These are phyloP conservation scores for Leccinum uliginosum DNA, from an alignment of 768 basidiomycete genomes.

Conservation along the genomic window DNA sequence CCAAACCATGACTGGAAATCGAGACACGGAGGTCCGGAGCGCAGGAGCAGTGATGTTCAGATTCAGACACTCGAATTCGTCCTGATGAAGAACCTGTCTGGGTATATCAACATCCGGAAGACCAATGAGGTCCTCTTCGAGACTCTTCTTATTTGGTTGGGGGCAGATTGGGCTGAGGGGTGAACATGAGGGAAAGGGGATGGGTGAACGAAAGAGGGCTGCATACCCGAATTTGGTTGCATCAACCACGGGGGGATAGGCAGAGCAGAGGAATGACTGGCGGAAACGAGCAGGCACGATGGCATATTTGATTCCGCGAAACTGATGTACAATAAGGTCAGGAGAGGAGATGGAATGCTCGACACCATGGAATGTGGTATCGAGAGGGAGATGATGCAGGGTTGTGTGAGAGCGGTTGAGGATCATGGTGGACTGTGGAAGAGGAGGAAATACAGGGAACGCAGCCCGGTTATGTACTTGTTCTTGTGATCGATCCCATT, in stretches of 20 bases:
- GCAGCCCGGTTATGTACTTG: conserved; percentile 13
- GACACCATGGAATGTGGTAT: conserved; percentile 63
- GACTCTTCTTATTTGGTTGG: conserved; percentile 44
- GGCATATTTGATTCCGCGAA: conserved; percentile 76
- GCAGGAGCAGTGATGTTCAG: conserved; percentile 76
- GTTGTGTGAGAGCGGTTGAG: conserved; percentile 23
- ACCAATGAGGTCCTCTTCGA: conserved; percentile 63
- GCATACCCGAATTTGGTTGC: conserved; percentile 65
- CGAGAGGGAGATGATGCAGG: conserved; percentile 51
- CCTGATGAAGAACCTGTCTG: conserved; percentile 50
- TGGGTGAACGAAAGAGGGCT: conserved; percentile 5
- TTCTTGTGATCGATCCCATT: conserved; percentile 23
- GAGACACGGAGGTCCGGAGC: conserved; percentile 47
- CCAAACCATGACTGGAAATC: conserved; percentile 78
- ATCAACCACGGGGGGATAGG: conserved; percentile 56
- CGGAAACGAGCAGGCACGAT: conserved; percentile 70
- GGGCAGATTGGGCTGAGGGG: conserved; percentile 67
- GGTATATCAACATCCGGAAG: conserved; percentile 51
- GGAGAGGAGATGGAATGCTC: conserved; percentile 57
- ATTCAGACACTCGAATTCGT: conserved; percentile 79
- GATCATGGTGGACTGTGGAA: conserved; percentile 23
- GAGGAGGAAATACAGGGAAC: neutral
- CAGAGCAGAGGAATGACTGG: conserved; percentile 58
- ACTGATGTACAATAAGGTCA: conserved; percentile 60
- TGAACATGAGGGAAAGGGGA: conserved; percentile 3